Conservation (phyloP, 768 basidiomycete genomes). For the Pulveroboletus ravenelii region DNA sequence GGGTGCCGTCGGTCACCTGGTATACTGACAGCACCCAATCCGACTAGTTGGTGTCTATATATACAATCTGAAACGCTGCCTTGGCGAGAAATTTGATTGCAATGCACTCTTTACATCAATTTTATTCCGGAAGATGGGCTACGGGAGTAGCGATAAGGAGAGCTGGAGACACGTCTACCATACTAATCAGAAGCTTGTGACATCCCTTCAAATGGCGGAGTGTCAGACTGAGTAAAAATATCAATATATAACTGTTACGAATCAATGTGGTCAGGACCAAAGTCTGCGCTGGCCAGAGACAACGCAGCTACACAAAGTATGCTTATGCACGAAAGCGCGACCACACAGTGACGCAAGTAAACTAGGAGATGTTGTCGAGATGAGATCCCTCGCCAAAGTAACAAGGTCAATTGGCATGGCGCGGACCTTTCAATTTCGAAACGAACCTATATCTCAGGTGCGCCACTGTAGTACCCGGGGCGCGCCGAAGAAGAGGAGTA, state of each 20-base stretch:
- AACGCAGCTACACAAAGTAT: not conserved
- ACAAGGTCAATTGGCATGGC: not conserved
- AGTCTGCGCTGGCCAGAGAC: no score
- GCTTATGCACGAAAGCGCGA: no score
- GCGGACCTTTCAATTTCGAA: not conserved
- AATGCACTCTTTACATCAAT: not conserved
- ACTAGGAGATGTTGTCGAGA: not conserved
- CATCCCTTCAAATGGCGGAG: no score
- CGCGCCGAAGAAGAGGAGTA: slow-evolving; percentile 11
- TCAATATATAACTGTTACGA: not conserved
- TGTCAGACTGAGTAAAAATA: not conserved
- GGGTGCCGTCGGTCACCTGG: slow-evolving; percentile 62
- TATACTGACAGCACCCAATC: slow-evolving; percentile 41
- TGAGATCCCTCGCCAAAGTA: not conserved
- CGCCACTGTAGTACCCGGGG: slow-evolving; percentile 21
- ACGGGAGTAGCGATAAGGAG: no score
- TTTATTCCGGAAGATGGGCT: not conserved
- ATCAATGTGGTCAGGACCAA: not conserved
- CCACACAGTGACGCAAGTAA: not conserved
- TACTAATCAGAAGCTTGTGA: no score
- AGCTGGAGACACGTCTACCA: no score
- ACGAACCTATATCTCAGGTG: slow-evolving; percentile 23
- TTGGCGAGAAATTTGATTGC: no score
- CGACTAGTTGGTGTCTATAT: not conserved
- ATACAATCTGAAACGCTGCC: no score